A percentile compares a stretch with the other conserved stretches of the same genome.
phyloP scores from a whole-genome alignment of 129 eudicot genomes.

The Helichrysum umbraculigerum region DNA sequence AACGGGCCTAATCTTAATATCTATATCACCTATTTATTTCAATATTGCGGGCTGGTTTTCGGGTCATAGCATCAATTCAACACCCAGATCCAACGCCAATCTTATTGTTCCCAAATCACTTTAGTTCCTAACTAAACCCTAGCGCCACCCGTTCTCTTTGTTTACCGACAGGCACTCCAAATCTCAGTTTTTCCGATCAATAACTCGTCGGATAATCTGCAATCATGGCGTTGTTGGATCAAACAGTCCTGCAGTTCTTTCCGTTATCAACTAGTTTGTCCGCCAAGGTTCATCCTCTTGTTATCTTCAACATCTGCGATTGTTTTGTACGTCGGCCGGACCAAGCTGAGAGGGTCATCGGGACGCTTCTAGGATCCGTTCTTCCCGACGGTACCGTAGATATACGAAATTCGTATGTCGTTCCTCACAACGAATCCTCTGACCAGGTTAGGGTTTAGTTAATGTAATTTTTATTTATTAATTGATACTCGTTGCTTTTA shows the following conservation, averaged over 20 bases:
- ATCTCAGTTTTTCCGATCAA: not conserved
- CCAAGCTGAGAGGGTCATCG: constrained; percentile 85
- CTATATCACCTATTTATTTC: too few relatives aligned
- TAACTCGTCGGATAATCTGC: not conserved
- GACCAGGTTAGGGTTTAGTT: constrained; percentile 64
- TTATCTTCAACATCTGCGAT: constrained; percentile 84
- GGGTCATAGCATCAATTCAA: not conserved
- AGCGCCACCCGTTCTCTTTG: not conserved
- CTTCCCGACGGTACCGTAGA: constrained; percentile 89
- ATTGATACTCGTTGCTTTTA: too few relatives aligned
- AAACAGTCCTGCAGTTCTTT: constrained; percentile 68
- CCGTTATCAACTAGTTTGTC: constrained; percentile 55
- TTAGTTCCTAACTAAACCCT: constrained; percentile 1
- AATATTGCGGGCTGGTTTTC: not conserved
- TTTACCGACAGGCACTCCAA: not conserved
- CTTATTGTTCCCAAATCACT: not conserved
- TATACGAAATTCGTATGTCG: constrained; percentile 88
- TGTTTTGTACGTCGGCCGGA: constrained; percentile 87
- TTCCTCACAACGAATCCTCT: constrained; percentile 78
- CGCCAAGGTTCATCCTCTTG: constrained; percentile 91
- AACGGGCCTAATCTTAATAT: too few relatives aligned
- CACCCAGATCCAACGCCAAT: not conserved
- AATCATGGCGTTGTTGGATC: constrained; percentile 56
- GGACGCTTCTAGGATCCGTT: constrained; percentile 88
- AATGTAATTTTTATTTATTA: not conserved